Percentiles rank a stretch among this genome's conserved stretches.
Conservation (phyloP, 2,329 filamentous ascomycete genomes). For the Plenodomus tracheiphilus region DNA sequence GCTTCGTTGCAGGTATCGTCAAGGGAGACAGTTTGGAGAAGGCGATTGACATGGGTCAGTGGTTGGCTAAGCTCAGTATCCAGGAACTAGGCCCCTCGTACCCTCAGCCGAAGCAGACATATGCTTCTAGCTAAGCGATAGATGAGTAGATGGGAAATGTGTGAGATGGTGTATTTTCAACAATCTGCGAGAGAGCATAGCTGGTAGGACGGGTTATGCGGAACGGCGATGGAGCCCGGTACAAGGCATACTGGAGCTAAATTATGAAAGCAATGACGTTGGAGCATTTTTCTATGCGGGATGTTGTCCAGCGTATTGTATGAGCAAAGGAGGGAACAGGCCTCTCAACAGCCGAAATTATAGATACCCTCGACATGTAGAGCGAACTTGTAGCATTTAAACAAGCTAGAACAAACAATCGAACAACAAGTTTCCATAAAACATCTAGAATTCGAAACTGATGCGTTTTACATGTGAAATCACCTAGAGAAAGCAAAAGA, state of each 20-base stretch:
- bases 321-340: constrained; percentile 1
- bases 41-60: constrained; percentile 89
- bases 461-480: too few species aligned
- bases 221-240: too few species aligned
- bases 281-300: background rate
- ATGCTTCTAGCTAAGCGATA: constrained; percentile 31
- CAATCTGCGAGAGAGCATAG: constrained; percentile 48
- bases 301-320: background rate
- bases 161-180: constrained; percentile 29
- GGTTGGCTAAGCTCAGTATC: constrained; percentile 92
- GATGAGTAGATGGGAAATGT: constrained; percentile 42
- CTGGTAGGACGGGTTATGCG: too few species aligned
- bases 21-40: constrained; percentile 79
- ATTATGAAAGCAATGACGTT: constrained; percentile 14
- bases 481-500: too few species aligned
- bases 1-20: constrained; percentile 87
- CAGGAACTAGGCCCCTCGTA: constrained; percentile 94
- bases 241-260: too few species aligned
- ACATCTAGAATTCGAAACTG: too few species aligned
- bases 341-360: constrained; percentile 18
- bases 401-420: constrained; percentile 1
- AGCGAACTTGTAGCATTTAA: too few species aligned
- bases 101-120: constrained; percentile 47
- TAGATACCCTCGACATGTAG: constrained; percentile 12
- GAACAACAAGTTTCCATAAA: too few species aligned